Conservation (phyloP, 176 grass and related monocot genomes). For the Hsuehochloa calcarea region DNA sequence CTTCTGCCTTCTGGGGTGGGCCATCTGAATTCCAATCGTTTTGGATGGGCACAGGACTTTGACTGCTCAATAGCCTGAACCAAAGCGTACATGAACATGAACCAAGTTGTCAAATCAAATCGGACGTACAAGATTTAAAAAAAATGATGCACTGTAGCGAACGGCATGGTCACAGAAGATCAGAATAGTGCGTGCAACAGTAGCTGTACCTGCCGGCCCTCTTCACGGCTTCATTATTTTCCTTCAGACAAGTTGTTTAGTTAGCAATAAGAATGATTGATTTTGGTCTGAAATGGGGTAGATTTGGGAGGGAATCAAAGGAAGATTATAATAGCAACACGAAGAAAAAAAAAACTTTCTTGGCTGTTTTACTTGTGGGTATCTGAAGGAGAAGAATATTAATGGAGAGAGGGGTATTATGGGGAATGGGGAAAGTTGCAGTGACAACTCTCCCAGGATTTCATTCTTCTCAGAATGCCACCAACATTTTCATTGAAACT, state of each 20-base stretch:
- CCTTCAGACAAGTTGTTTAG: background rate
- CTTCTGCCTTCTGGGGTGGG: background rate
- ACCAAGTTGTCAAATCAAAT: background rate
- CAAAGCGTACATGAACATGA: background rate
- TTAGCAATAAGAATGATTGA: background rate
- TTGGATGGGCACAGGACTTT: background rate
- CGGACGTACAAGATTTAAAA: background rate
- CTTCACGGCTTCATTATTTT: background rate
- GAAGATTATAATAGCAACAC: background rate
- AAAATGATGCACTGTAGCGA: background rate
- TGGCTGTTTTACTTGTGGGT: background rate
- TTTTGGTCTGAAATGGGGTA: background rate
- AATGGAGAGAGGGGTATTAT: background rate
- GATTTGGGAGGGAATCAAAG: background rate
- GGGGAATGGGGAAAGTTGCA: background rate
- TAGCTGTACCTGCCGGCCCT: background rate
- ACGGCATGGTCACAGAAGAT: background rate
- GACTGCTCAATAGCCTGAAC: background rate
- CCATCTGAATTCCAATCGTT: background rate
- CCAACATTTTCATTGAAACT: too few species aligned
- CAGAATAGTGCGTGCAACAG: background rate
- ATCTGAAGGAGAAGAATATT: background rate
- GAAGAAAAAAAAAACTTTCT: background rate
- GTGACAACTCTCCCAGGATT: background rate
- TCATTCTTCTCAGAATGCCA: background rate